phyloP scores from a whole-genome alignment of 2,329 filamentous ascomycete genomes.

The Sclerotinia sclerotiorum region DNA sequence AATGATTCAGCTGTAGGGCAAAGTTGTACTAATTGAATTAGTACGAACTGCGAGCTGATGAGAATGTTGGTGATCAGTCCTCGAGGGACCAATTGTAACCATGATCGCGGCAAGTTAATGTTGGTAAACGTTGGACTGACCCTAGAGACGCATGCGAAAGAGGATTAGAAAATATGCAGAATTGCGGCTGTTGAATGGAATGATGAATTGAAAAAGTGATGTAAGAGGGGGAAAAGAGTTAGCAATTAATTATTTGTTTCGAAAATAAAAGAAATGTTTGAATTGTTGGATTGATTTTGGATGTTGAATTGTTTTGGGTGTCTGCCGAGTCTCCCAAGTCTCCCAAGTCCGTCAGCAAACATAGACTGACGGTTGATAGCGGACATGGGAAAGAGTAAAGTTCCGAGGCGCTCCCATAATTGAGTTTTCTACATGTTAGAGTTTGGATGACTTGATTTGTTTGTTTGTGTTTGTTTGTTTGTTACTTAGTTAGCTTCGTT shows the following conservation, averaged over 20 bases:
- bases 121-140: slow-evolving; percentile 26
- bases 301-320: background rate
- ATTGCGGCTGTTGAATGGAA: slow-evolving; percentile 16
- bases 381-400: background rate
- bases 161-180: slow-evolving; percentile 14
- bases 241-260: background rate
- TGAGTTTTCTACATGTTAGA: background rate
- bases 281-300: slow-evolving; percentile 5
- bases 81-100: slow-evolving; percentile 26
- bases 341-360: slow-evolving; percentile 5
- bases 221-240: background rate
- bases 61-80: slow-evolving; percentile 23
- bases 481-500: background rate
- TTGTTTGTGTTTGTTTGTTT: background rate
- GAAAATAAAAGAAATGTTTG: background rate
- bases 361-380: background rate
- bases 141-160: slow-evolving; percentile 13
- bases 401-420: slow-evolving; percentile 7
- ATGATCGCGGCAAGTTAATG: slow-evolving; percentile 28
- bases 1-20: slow-evolving; percentile 25
- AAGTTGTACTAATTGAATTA: slow-evolving; percentile 23
- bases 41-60: slow-evolving; percentile 22
- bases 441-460: background rate
- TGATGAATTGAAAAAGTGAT: background rate
- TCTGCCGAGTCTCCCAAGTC: slow-evolving; percentile 10